Evolutionary conservation across 169 alveolate species (phyloP), one percentile per base, ranked within the genome.

Genomic region (Babesia bigemina): DNA sequence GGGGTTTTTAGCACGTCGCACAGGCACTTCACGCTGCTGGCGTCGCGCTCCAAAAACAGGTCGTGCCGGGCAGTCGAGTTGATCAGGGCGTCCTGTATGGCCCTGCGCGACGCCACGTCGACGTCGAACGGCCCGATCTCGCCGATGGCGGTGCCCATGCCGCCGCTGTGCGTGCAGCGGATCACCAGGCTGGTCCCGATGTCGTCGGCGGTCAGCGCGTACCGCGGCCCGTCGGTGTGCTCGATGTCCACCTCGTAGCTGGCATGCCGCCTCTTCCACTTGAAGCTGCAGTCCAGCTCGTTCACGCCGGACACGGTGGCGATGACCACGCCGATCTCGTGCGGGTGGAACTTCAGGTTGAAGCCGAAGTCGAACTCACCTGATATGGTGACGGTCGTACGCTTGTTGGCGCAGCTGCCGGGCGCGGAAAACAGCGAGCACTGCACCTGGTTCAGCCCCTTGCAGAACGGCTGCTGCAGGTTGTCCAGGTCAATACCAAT

Each of bases 111-210:
- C 8, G 73, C 57, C 48, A 83, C 85, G 55, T 83, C 90, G 50
- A 83, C 75, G 48, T 83, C 90, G 45, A 83, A 52, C 24, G 90
- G 90, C 17, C 90, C 90, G 10, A 83, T 66, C 29, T 83, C 90
- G 4, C 85, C 90, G 24, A 65, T 61, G 2, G 86, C 85, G 28
- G 66, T 62, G 29, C 75, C 90, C 33, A 61, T 42, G 2, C 63
- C 61, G 9, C 75, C 79, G 6, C 24, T 33, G 10, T 63, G 57
- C 26, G 60, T 53, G 71, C 88, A 81, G 26, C n/a, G 26, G 24
- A 75, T 66, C 36, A 75, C 70, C 29, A 83, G 56, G 56, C 79
- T 83, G 42, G 75, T 63, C 12, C 90, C 90, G n/a, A 83, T 63
- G 49, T 83, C 90, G 44, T 83, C 90, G 10, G 90, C 90, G 19